Base-by-base conservation (phyloP, 768 basidiomycete species). In the Asterophora lycoperdoides region DNA sequence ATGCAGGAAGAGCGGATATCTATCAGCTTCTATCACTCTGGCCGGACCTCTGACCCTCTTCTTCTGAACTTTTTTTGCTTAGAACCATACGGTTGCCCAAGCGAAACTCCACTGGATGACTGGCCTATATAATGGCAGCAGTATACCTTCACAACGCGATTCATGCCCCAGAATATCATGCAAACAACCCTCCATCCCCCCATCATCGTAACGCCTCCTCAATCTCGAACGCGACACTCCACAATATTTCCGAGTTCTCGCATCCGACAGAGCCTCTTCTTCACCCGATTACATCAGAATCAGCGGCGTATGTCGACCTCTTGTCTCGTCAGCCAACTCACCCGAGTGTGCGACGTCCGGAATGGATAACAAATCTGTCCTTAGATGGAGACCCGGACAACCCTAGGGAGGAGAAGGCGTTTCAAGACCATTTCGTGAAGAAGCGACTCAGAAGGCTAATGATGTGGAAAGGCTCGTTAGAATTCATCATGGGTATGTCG, bases 61-160 rank as follows among this genome's bases (percentile, higher is more conserved):
- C 3, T 23, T 3, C 6, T 23, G 23, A 23, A 23, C 23, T 23
- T 23, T 23, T 23, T 23, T 23, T 6, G 23, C 23, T 32, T 32
- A 10, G 13, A 4, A 38, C 43, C 30, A 46, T 29, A 41, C 35
- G 35, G 46, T 5, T 17, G 13, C 41, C 42, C 42, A 29, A 47
- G 43, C 46, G 48, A 49, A 55, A 46, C 49, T 53, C 49, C 48
- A 54, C 41, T 61, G 56, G 44, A 61, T 60, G 56, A 48, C 44
- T 50, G 37, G 51, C 49, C 53, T 37, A 23, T 30, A 41, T 58
- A 48, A 86, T 86, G 84, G 76, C 80, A 47, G 79, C 78, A 44
- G 62, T 82, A 44, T 75, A 77, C 61, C 72, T 82, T 43, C 81
- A 83, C 64, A 75, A 80, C 57, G 69, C 75, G 28, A 58, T 80